These are phyloP conservation scores for Pestalotiopsis sp. DNA, from an alignment of 2,329 filamentous ascomycete species.

Conservation along the genomic window DNA sequence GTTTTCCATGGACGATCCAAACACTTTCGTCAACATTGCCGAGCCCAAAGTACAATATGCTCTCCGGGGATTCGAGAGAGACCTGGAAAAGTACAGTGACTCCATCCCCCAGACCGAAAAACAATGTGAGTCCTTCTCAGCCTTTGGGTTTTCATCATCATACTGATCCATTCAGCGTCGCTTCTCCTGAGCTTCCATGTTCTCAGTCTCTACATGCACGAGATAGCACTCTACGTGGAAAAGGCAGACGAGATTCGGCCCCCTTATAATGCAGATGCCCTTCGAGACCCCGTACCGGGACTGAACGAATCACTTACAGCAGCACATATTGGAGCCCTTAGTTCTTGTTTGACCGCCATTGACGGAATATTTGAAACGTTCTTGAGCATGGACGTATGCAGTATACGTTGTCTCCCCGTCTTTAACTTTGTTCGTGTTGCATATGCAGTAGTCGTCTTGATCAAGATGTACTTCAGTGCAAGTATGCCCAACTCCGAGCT, in stretches of 20 bases:
- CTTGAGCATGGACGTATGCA: slow-evolving; percentile 56
- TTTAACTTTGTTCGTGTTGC: slow-evolving; percentile 72
- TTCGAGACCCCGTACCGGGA: slow-evolving; percentile 42
- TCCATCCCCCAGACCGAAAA: slow-evolving; percentile 53
- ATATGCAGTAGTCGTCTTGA: slow-evolving; percentile 69
- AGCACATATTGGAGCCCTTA: slow-evolving; percentile 66
- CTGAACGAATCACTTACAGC: slow-evolving; percentile 43
- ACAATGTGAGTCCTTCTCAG: slow-evolving; percentile 49
- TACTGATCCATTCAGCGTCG: slow-evolving; percentile 44
- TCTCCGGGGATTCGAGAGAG: slow-evolving; percentile 63
- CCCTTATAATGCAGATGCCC: slow-evolving; percentile 44
- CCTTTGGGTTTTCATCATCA: not conserved
- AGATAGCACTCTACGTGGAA: slow-evolving; percentile 69
- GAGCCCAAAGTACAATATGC: slow-evolving; percentile 66
- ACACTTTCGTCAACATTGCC: slow-evolving; percentile 51
- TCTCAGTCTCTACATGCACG: slow-evolving; percentile 72
- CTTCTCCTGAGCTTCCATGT: slow-evolving; percentile 65
- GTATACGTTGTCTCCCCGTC: slow-evolving; percentile 66
- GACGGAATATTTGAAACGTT: slow-evolving; percentile 68
- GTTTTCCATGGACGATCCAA: slow-evolving; percentile 67
- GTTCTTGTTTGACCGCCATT: slow-evolving; percentile 65
- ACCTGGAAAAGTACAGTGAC: slow-evolving; percentile 60
- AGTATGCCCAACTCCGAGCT: slow-evolving; percentile 64
- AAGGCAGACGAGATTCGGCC: slow-evolving; percentile 54
- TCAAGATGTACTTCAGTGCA: slow-evolving; percentile 72